A percentile compares a stretch with the other conserved stretches of the same genome.
phyloP scores from a whole-genome alignment of 495 filamentous ascomycete species.

The Penicillium ucsense region DNA sequence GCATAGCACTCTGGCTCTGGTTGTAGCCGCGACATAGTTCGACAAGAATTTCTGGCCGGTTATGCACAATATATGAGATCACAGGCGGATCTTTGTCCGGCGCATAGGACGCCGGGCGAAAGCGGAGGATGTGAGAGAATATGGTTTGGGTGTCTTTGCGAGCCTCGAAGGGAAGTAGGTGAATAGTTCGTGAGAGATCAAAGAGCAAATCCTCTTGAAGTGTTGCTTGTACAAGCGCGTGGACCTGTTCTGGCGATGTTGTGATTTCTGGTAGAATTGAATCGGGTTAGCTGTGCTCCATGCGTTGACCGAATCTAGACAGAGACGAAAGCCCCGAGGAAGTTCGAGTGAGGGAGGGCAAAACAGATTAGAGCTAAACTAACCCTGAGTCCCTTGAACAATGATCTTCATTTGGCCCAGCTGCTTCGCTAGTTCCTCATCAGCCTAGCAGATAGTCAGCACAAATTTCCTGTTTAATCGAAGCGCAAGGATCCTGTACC shows the following conservation, averaged over 20 bases:
- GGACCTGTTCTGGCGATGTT: slow-evolving; percentile 74
- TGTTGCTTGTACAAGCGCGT: slow-evolving; percentile 65
- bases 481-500: slow-evolving; percentile 39
- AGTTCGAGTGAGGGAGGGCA: no score
- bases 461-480: slow-evolving; percentile 1
- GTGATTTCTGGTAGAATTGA: slow-evolving; percentile 54
- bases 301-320: slow-evolving; percentile 2
- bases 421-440: slow-evolving; percentile 67
- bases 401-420: slow-evolving; percentile 75
- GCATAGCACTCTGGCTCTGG: slow-evolving; percentile 82
- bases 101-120: slow-evolving; percentile 47
- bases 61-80: slow-evolving; percentile 73
- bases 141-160: slow-evolving; percentile 85
- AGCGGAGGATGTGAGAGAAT: slow-evolving; percentile 79
- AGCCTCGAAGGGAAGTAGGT: slow-evolving; percentile 84
- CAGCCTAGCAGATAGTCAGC: slow-evolving; percentile 37
- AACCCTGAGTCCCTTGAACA: slow-evolving; percentile 75
- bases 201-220: slow-evolving; percentile 84
- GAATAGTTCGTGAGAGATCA: slow-evolving; percentile 66
- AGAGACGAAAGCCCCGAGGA: background rate
- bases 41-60: slow-evolving; percentile 76
- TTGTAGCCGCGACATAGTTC: slow-evolving; percentile 86
- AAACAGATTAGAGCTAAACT: slow-evolving; percentile 4
- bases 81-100: slow-evolving; percentile 61
- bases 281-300: slow-evolving; percentile 5